These are phyloP conservation scores for Atkinsonella texensis DNA, from an alignment of 2,329 filamentous ascomycete species.

Conservation along the genomic window DNA sequence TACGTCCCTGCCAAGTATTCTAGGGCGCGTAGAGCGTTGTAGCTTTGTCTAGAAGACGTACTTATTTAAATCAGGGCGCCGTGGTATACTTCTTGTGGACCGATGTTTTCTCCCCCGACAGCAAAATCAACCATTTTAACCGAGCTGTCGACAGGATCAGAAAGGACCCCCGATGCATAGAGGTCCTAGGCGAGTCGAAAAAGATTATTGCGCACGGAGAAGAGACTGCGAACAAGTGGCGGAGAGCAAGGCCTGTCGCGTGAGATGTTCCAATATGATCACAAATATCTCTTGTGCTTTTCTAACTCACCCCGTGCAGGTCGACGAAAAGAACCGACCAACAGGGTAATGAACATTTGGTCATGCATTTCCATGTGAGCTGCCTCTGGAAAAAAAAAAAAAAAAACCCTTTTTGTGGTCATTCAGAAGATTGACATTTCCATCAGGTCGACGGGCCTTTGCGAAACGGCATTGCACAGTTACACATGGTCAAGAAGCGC, in stretches of 20 bases:
- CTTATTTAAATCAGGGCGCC: slow-evolving; percentile 41
- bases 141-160: slow-evolving; percentile 71
- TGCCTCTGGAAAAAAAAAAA: too few relatives aligned
- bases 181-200: slow-evolving; percentile 61
- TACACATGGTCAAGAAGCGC: slow-evolving; percentile 63
- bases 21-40: too few relatives aligned
- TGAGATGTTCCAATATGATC: slow-evolving; percentile 19
- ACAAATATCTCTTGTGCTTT: background rate
- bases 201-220: slow-evolving; percentile 77
- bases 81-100: slow-evolving; percentile 68
- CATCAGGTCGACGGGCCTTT: slow-evolving; percentile 61
- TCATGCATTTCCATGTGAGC: slow-evolving; percentile 73
- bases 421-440: too few relatives aligned
- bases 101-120: slow-evolving; percentile 75
- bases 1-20: slow-evolving; percentile 25
- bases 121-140: slow-evolving; percentile 81
- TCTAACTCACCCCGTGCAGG: slow-evolving; percentile 23
- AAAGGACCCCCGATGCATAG: slow-evolving; percentile 55
- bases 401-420: too few relatives aligned
- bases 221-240: slow-evolving; percentile 71
- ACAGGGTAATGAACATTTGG: slow-evolving; percentile 65
- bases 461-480: slow-evolving; percentile 58
- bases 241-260: slow-evolving; percentile 50
- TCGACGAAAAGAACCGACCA: slow-evolving; percentile 58
- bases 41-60: background rate